phyloP scores from a whole-genome alignment of 768 basidiomycete genomes.

The Lactarius quietus region DNA sequence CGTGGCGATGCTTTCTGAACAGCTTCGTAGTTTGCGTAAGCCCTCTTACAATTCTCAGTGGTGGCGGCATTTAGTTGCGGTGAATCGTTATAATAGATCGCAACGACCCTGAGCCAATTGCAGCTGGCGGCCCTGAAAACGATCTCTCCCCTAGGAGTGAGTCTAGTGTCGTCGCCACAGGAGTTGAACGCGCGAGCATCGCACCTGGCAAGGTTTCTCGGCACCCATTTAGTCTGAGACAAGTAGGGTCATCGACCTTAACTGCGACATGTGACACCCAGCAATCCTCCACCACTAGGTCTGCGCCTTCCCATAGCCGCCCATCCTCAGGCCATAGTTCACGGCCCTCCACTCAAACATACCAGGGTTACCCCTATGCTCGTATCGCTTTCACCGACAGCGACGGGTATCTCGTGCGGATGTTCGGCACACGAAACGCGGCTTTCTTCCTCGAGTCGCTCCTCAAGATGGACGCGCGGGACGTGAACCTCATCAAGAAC shows the following conservation, averaged over 20 bases:
- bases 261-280: too few species aligned
- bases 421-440: slow-evolving; percentile 19
- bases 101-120: too few species aligned
- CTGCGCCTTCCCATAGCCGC: too few species aligned
- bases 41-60: not conserved
- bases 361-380: not conserved
- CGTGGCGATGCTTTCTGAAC: not conserved
- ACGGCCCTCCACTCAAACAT: not conserved
- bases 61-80: not conserved
- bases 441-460: slow-evolving; percentile 17
- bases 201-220: too few species aligned
- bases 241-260: too few species aligned
- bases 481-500: slow-evolving; percentile 6
- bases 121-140: too few species aligned
- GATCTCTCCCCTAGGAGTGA: not conserved
- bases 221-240: too few species aligned
- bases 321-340: too few species aligned
- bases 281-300: too few species aligned
- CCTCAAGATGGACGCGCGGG: slow-evolving; percentile 3
- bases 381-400: not conserved
- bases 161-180: slow-evolving; percentile 23
- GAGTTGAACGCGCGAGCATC: slow-evolving; percentile 23
- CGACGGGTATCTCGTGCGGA: slow-evolving; percentile 12
- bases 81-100: too few species aligned
- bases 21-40: not conserved